Evolutionary conservation across 768 basidiomycete genomes (phyloP), one percentile per base, ranked within the genome.

Genomic region (Mycena filopes): DNA sequence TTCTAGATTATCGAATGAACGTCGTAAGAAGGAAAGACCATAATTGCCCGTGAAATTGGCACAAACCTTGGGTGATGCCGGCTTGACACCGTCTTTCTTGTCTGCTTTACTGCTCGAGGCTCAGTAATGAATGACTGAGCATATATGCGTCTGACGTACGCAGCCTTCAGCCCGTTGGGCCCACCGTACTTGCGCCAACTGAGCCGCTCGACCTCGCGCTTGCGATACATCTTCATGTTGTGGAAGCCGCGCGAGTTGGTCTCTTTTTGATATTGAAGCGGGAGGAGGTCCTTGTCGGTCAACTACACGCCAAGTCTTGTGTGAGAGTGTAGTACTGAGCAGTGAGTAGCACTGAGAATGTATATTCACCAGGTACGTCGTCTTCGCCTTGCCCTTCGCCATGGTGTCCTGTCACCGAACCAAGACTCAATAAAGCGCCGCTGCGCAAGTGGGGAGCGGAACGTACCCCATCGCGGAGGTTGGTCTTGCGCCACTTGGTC

Each of bases 281-380:
- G 57, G 26, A 65, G 57, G 40, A 65, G 64, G 51, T 65, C 64
- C 20, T 65, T 65, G 57, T 65, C 64, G 26, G 64, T 65, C 51
- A 65, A 20, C 64, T 65, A 29, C 12, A 18, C 21, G 6, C 5
- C 25, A 29, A 0, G 28, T 9, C 21, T 40, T n/a, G n/a, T n/a
- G n/a, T n/a, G n/a, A 25, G 45, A 45, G 26, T 33, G 42, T 10
- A 9, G 29, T 11, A 16, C 20, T n/a, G n/a, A n/a, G n/a, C n/a
- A n/a, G n/a, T n/a, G n/a, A n/a, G n/a, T n/a, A n/a, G n/a, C 18
- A 23, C 15, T 5, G 25, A 29, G 21, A 21, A 7, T 25, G 15
- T 7, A 47, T 43, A 21, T 26, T 26, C 33, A 65, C 64, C 57
- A 65, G 53, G 53, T 65, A 65, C 40, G 12, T 49, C 1, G 58